Evolutionary conservation across 2,329 filamentous ascomycete genomes (phyloP).

Genomic region (Aspergillus texensis): DNA sequence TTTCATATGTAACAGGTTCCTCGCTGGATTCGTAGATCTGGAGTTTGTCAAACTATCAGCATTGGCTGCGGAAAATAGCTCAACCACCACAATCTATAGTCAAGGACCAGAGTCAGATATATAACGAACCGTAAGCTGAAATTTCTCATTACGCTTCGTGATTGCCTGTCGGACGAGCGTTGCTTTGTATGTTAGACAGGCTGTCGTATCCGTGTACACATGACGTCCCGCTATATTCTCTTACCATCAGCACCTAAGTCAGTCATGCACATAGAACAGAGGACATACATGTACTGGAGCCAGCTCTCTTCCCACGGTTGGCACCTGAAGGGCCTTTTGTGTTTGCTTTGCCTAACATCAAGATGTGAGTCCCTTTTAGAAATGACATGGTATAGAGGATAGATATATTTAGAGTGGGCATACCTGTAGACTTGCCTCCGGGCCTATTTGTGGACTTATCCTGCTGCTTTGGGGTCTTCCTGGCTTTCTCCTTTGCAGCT

Average conservation of each 20-base stretch:
- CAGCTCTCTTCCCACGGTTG: neutral
- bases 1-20: constrained; percentile 63
- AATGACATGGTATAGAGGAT: neutral
- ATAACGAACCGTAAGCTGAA: constrained; percentile 56
- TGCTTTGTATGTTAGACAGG: constrained; percentile 66
- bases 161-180: constrained; percentile 59
- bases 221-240: constrained; percentile 58
- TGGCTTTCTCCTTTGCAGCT: constrained; percentile 7
- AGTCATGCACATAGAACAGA: neutral
- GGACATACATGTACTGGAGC: constrained; percentile 4
- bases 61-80: neutral
- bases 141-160: constrained; percentile 59
- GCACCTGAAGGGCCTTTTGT: neutral
- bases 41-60: constrained; percentile 4
- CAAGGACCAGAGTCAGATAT: neutral
- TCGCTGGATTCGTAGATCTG: constrained; percentile 70
- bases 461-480: neutral
- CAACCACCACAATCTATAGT: neutral
- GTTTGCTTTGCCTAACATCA: neutral
- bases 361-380: no score
- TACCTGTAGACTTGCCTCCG: neutral
- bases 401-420: neutral
- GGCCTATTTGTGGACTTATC: neutral
- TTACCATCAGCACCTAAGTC: neutral
- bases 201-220: constrained; percentile 62